These are phyloP conservation scores for Carallia pectinifolia DNA, from an alignment of 345 rosid species.

Conservation along the genomic window DNA sequence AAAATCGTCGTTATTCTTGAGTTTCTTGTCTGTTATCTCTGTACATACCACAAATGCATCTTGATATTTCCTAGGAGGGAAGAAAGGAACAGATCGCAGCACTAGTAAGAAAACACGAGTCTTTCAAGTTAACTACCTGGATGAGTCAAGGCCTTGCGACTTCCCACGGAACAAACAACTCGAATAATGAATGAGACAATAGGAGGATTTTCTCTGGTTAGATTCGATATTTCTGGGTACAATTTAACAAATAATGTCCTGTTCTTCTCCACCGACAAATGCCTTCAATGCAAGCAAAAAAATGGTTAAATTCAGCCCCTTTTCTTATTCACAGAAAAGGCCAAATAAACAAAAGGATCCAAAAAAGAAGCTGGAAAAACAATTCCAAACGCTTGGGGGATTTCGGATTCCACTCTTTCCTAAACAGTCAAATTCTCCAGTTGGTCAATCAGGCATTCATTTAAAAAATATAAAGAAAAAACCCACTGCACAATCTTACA, in stretches of 20 bases:
- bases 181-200: constrained; percentile 79
- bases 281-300: constrained; percentile 50
- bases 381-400: no score
- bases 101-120: not conserved
- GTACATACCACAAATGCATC: constrained; percentile 13
- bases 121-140: constrained; percentile 48
- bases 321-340: not conserved
- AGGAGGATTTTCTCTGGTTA: constrained; percentile 78
- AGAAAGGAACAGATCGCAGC: not conserved
- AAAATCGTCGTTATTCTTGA: constrained; percentile 75
- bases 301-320: not conserved
- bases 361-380: not conserved
- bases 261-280: constrained; percentile 85
- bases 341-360: not conserved
- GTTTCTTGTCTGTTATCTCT: constrained; percentile 71
- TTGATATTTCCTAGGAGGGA: not conserved
- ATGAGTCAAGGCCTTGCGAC: constrained; percentile 73
- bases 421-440: not conserved
- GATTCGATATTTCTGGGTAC: constrained; percentile 74
- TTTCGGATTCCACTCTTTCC: no score
- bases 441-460: not conserved
- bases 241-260: constrained; percentile 60
- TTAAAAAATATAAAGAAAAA: not conserved
- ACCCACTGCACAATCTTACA: constrained; percentile 2
- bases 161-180: constrained; percentile 62